Percentiles rank a stretch among this genome's conserved stretches.
Evolutionary conservation across 2,329 filamentous ascomycete species (phyloP).

Genomic region (Colletotrichum cuscutae): DNA sequence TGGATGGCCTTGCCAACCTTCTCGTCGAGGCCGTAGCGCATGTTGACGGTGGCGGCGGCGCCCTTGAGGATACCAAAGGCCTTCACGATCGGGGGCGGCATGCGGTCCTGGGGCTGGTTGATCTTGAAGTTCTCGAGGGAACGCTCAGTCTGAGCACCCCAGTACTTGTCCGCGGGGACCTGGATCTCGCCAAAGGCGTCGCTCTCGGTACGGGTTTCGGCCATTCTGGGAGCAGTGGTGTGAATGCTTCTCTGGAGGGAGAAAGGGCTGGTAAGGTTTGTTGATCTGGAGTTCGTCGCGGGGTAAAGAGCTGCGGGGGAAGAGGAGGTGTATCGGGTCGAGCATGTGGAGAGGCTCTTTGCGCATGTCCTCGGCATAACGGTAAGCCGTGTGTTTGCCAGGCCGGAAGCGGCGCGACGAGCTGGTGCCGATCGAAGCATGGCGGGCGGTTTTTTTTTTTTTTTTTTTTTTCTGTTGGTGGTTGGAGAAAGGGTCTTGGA

Average conservation of each 20-base stretch:
- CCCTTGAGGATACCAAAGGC: slow-evolving; percentile 98
- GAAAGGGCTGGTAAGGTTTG: slow-evolving; percentile 24
- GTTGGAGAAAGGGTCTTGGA: slow-evolving; percentile 14
- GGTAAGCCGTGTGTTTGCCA: slow-evolving; percentile 32
- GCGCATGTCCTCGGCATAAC: slow-evolving; percentile 34
- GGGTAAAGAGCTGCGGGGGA: slow-evolving; percentile 33
- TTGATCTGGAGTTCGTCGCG: slow-evolving; percentile 25
- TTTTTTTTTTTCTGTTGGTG: slow-evolving; percentile 5
- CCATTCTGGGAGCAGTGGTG: slow-evolving; percentile 59
- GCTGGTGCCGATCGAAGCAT: slow-evolving; percentile 33
- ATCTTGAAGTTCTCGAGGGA: slow-evolving; percentile 98
- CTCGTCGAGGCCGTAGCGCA: slow-evolving; percentile 81
- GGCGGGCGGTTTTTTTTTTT: slow-evolving; percentile 6
- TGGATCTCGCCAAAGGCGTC: slow-evolving; percentile 98
- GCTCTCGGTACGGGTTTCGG: slow-evolving; percentile 80
- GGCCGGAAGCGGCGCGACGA: slow-evolving; percentile 34
- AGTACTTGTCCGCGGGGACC: slow-evolving; percentile 93
- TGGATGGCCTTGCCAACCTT: slow-evolving; percentile 93
- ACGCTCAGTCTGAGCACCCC: slow-evolving; percentile 97
- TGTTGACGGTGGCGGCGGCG: slow-evolving; percentile 94
- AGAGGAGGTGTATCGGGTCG: slow-evolving; percentile 21
- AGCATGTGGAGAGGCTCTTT: slow-evolving; percentile 34
- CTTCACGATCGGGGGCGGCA: slow-evolving; percentile 91
- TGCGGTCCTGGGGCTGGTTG: slow-evolving; percentile 98
- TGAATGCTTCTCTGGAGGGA: slow-evolving; percentile 46